Base-by-base conservation (phyloP, 116 monocot species). In the Posidonia oceanica region DNA sequence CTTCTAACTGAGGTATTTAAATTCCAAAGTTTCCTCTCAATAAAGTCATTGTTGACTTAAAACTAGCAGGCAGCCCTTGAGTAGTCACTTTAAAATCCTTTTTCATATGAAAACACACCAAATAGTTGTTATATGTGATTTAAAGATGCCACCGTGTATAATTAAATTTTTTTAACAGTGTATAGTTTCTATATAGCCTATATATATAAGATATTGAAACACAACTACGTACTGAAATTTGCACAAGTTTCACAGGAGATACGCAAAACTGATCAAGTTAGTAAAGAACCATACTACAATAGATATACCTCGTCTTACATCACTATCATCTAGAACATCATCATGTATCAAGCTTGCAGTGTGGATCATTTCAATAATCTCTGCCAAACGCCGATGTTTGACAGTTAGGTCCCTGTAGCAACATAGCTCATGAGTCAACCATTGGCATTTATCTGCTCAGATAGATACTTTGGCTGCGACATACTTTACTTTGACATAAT, bases 281-380 rank as follows among this genome's bases (percentile, higher is more conserved):
- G 48, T 10, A 7, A 48, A 48, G 3, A 48, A 48, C 48, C 48
- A 48, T 48, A 13, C 13, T 29, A 29, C 14, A 61, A 61, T 8
- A 4, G 3, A 56, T 5, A 51, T 80, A 96, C 95, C 95, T 88
- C 95, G 88, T 72, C 95, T 78, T 76, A 85, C 75, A 13, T 68
- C 88, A 72, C 95, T 96, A 48, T 96, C 95, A 74, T 96, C 95
- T 76, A 91, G 59, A 39, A 96, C 88, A 81, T 96, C 95, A 82
- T 96, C 95, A 80, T 96, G 95, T 80, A 96, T 86, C 72, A 96
- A 79, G 77, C 95, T 96, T 76, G 95, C 95, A 37, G 95, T 96
- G 80, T 95, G 95, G 73, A 96, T 96, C 95, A 96, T 86, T 76
- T 91, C 91, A 73, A 96, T 91, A 72, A 91, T 91, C 83, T 96